Conservation (phyloP, 2,329 filamentous ascomycete genomes). For the Elsinoe australis region DNA sequence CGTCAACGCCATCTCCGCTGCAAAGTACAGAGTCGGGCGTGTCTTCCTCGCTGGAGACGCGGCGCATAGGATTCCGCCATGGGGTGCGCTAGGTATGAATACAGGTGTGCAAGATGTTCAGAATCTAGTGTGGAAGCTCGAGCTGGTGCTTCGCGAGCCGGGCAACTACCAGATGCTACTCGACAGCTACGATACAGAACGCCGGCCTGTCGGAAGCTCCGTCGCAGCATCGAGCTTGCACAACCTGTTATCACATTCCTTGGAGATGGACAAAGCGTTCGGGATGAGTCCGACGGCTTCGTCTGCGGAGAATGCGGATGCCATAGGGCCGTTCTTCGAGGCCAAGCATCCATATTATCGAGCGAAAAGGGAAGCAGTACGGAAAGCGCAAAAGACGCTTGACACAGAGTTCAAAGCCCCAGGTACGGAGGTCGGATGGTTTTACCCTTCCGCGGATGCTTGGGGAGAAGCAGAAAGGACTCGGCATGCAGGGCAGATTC, state of each 20-base stretch:
- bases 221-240: constrained; percentile 27
- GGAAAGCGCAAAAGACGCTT: constrained; percentile 24
- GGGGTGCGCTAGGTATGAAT: constrained; percentile 36
- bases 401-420: constrained; percentile 32
- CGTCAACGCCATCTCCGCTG: constrained; percentile 14
- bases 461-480: constrained; percentile 25
- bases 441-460: constrained; percentile 25
- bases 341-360: constrained; percentile 20
- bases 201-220: constrained; percentile 30
- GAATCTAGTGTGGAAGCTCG: constrained; percentile 34
- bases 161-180: constrained; percentile 24
- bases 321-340: constrained; percentile 27
- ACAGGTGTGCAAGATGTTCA: constrained; percentile 31
- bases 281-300: constrained; percentile 26
- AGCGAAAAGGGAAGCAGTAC: constrained; percentile 24
- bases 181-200: constrained; percentile 31
- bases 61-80: constrained; percentile 32
- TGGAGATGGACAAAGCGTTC: constrained; percentile 30
- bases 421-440: constrained; percentile 32
- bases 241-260: constrained; percentile 27
- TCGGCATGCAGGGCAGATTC: constrained; percentile 12
- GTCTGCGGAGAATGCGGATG: constrained; percentile 23
- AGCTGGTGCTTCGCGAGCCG: constrained; percentile 24
- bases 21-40: constrained; percentile 16
- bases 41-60: constrained; percentile 31